Evolutionary conservation across 176 grass and related monocot genomes (phyloP).

Genomic region (Oryza glumipatula): DNA sequence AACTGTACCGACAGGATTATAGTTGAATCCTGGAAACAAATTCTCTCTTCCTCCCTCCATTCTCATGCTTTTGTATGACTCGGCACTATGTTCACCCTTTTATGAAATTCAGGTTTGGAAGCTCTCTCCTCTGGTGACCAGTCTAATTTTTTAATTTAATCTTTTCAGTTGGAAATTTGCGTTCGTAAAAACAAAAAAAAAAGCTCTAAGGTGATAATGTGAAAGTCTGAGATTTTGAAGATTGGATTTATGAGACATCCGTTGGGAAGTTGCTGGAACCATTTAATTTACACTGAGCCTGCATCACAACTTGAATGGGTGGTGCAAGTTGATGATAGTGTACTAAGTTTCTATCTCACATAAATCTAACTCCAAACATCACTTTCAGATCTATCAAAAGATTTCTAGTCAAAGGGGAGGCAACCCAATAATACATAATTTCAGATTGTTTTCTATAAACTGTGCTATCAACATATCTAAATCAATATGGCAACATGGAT

Average conservation of each 20-base stretch:
- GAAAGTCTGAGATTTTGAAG: background rate
- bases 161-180: background rate
- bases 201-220: background rate
- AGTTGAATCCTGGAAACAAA: no score
- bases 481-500: background rate
- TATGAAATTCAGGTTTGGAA: no score
- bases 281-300: background rate
- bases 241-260: background rate
- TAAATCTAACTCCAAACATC: background rate
- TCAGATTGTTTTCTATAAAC: background rate
- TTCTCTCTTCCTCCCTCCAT: no score
- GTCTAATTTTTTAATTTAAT: background rate
- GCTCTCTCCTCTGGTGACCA: no score
- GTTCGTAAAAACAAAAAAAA: no score
- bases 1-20: no score
- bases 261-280: background rate
- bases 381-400: slow-evolving; percentile 27
- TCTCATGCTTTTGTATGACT: no score
- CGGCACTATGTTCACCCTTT: no score
- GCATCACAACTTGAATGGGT: slow-evolving; percentile 3
- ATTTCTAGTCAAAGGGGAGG: background rate
- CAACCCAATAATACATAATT: background rate
- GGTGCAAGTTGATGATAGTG: background rate
- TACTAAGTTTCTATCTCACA: background rate
- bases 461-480: background rate